A percentile compares a stretch with the other conserved stretches of the same genome.
phyloP scores from a whole-genome alignment of 2,329 filamentous ascomycete species.

The Polychaeton citri region DNA sequence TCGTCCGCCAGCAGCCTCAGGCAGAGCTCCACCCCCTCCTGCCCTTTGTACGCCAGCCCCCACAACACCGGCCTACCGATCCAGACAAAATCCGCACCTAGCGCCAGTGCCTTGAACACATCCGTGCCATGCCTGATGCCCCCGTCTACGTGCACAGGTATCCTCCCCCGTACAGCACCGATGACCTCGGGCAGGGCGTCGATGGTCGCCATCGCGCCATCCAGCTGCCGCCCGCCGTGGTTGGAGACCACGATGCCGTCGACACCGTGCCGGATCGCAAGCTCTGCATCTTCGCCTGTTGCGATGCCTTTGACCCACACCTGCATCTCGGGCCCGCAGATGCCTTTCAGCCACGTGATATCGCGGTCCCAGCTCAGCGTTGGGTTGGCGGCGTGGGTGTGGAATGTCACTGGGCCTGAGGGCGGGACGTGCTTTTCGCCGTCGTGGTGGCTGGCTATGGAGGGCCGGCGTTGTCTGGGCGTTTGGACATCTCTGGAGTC shows the following conservation, averaged over 20 bases:
- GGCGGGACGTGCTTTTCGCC: slow-evolving; percentile 19
- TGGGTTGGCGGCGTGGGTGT: slow-evolving; percentile 26
- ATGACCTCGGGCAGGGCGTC: slow-evolving; percentile 27
- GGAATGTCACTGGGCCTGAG: slow-evolving; percentile 24
- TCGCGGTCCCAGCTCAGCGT: slow-evolving; percentile 34
- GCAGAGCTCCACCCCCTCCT: slow-evolving; percentile 27
- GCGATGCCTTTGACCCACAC: slow-evolving; percentile 34
- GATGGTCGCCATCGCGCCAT: slow-evolving; percentile 34
- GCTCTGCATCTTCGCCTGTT: slow-evolving; percentile 28
- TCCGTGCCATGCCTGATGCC: slow-evolving; percentile 41
- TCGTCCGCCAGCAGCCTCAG: slow-evolving; percentile 29
- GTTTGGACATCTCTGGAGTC: too few relatives aligned
- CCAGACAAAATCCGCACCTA: slow-evolving; percentile 32
- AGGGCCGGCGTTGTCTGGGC: slow-evolving; percentile 4
- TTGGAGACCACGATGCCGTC: slow-evolving; percentile 39
- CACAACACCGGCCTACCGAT: slow-evolving; percentile 34
- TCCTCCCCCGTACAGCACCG: slow-evolving; percentile 24
- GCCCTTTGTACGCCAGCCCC: slow-evolving; percentile 31
- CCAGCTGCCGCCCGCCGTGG: slow-evolving; percentile 33
- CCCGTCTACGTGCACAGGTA: slow-evolving; percentile 46
- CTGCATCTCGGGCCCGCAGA: slow-evolving; percentile 32
- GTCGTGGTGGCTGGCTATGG: slow-evolving; percentile 15
- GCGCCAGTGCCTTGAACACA: slow-evolving; percentile 40
- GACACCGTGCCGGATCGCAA: slow-evolving; percentile 30
- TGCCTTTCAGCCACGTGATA: slow-evolving; percentile 36